Evolutionary conservation across 768 basidiomycete species (phyloP), one percentile per base, ranked within the genome.

Genomic region (Auricularia heimuer): DNA sequence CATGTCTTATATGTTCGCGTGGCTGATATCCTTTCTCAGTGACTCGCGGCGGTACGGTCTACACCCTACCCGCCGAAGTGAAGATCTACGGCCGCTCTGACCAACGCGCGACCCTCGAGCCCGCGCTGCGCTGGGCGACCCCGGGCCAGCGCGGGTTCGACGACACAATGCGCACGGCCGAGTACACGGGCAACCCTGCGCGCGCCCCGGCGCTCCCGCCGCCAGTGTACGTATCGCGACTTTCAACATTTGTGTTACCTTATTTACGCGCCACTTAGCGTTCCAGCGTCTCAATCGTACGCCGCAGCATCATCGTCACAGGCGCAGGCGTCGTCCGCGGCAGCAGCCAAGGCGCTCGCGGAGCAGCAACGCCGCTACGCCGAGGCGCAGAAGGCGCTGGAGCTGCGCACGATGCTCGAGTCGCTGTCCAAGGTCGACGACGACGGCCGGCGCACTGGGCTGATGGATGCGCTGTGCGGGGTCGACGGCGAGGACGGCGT

Each of bases 371-470:
- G 77, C 24, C 82, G 81, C 67, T 77, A 82, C 65, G 84, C 85
- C 69, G 82, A 81, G 24, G 64, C 82, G 34, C 73, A 75, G 56
- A 90, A 83, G 69, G 90, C 91, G 0, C 76, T 78, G 2, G 89
- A 92, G 70, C 82, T 94, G 33, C 79, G 73, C 61, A 77, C 85
- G 65, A 84, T 90, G 77, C 73, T 94, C 14, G 80, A 76, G 54
- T 82, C 75, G 34, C 77, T 94, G 11, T 89, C 90, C 71, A 90
- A 86, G 72, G 87, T 94, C 2, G 84, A 90, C 66, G 87, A 92
- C 63, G 90, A 91, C 70, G 81, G 81, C 24, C 81, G 90, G 42
- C 85, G 92, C 8, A 78, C 79, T 58, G 87, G 87, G 7, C 74
- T 93, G 24, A 78, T 93, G 0, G 90, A 93, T 70, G 81, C 82